Conservation (phyloP, 345 rosid species). For the Eucalyptus viminalis region DNA sequence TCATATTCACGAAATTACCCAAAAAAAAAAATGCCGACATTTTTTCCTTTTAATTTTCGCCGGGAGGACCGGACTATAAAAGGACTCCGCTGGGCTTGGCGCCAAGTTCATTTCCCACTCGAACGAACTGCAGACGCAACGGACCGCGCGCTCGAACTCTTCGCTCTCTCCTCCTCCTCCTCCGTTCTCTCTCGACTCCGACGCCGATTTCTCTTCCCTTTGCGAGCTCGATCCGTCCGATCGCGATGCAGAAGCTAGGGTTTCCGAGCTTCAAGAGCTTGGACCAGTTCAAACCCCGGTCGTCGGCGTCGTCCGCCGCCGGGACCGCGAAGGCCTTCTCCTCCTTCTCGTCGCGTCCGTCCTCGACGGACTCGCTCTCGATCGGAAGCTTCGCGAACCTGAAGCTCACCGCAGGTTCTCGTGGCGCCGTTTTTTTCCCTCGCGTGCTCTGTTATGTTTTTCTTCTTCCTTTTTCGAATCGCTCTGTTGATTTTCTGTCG, state of each 20-base stretch:
- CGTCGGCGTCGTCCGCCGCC: conserved; percentile 20
- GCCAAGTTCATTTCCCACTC: not conserved
- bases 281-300: conserved; percentile 40
- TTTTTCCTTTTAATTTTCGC: not conserved
- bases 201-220: not conserved
- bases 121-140: not conserved
- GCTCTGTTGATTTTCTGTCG: not conserved
- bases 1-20: not conserved
- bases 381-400: conserved; percentile 63
- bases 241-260: conserved; percentile 65
- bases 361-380: conserved; percentile 30
- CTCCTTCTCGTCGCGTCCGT: conserved; percentile 39
- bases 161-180: not conserved
- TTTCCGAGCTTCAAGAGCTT: conserved; percentile 59
- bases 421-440: not conserved
- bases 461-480: not conserved
- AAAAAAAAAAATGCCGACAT: not conserved
- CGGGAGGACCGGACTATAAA: not conserved
- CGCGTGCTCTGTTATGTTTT: not conserved
- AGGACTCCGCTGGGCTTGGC: not conserved
- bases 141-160: not conserved
- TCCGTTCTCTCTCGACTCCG: not conserved
- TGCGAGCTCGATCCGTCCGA: not conserved
- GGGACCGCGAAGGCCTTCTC: conserved; percentile 44
- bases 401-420: conserved; percentile 80